A percentile compares a stretch with the other conserved stretches of the same genome.
phyloP scores from a whole-genome alignment of 371 early-diverging fungal species.

The Mucor racemosus region DNA sequence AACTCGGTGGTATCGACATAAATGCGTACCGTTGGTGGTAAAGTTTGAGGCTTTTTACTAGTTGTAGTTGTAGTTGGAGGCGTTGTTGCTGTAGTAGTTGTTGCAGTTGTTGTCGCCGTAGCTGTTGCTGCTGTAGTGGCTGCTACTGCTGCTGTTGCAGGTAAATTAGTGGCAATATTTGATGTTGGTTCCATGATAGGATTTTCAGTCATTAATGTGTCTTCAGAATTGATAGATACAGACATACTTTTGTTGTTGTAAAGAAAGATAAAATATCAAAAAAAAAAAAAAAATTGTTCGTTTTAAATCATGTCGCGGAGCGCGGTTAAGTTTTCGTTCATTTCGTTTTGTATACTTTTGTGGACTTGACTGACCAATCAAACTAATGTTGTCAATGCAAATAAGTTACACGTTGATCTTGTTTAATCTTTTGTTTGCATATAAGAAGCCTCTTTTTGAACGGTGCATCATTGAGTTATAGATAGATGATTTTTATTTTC shows the following conservation, averaged over 20 bases:
- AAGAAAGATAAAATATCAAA: too few relatives aligned
- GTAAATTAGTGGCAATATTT: not conserved
- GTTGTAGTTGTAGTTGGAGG: not conserved
- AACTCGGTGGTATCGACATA: conserved; percentile 17
- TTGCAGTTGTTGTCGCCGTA: not conserved
- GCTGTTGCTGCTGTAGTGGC: conserved; percentile 2
- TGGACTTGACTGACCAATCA: too few relatives aligned
- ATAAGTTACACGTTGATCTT: too few relatives aligned
- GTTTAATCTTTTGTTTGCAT: too few relatives aligned
- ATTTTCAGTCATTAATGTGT: not conserved
- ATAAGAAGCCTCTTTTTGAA: too few relatives aligned
- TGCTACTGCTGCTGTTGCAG: not conserved
- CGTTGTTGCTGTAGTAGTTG: not conserved
- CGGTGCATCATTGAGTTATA: too few relatives aligned
- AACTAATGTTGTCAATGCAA: too few relatives aligned
- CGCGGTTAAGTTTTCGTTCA: too few relatives aligned
- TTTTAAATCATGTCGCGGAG: too few relatives aligned
- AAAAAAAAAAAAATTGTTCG: too few relatives aligned
- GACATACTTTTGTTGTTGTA: not conserved
- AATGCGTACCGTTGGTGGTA: conserved; percentile 63
- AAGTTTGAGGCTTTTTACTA: not conserved
- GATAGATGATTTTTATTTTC: too few relatives aligned
- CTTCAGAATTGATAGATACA: not conserved
- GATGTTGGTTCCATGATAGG: not conserved
- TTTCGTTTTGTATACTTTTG: too few relatives aligned